Percentiles rank a stretch among this genome's conserved stretches.
Conservation (phyloP, 2,329 filamentous ascomycete species). For the Apiospora hydei region DNA sequence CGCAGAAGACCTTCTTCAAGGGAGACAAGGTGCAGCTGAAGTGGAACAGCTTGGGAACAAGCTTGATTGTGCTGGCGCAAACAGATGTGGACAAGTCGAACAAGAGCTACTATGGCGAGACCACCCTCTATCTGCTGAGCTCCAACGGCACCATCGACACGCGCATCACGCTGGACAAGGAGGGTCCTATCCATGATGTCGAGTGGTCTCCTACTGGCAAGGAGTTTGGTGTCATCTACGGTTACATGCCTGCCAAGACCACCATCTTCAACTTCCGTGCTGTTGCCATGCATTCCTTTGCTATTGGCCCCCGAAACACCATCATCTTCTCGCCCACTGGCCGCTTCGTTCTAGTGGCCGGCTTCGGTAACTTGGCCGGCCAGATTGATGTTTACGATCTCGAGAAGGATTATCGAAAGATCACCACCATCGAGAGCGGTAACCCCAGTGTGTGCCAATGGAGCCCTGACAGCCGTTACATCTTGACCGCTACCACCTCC, state of each 20-base stretch:
- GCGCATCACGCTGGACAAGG: slow-evolving; percentile 90
- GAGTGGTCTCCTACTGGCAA: slow-evolving; percentile 98
- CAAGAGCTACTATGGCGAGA: slow-evolving; percentile 99
- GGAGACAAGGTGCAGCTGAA: slow-evolving; percentile 98
- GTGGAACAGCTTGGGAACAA: slow-evolving; percentile 94
- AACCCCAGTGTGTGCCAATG: slow-evolving; percentile 97
- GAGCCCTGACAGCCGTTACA: slow-evolving; percentile 94
- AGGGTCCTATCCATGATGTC: slow-evolving; percentile 97
- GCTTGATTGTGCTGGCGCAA: slow-evolving; percentile 91
- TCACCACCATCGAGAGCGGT: slow-evolving; percentile 92
- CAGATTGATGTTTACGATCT: slow-evolving; percentile 98
- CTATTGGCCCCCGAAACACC: slow-evolving; percentile 89
- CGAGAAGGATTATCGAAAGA: slow-evolving; percentile 90
- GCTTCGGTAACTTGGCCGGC: slow-evolving; percentile 95
- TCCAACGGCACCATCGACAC: slow-evolving; percentile 93
- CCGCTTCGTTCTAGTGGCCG: slow-evolving; percentile 90
- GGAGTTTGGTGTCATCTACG: slow-evolving; percentile 97
- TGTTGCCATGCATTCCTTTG: slow-evolving; percentile 82
- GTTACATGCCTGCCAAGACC: slow-evolving; percentile 98
- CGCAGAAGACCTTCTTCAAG: slow-evolving; percentile 99
- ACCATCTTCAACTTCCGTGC: slow-evolving; percentile 96
- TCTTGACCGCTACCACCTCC: slow-evolving; percentile 97
- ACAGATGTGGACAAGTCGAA: slow-evolving; percentile 98
- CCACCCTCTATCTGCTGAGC: slow-evolving; percentile 93
- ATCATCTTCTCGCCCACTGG: slow-evolving; percentile 94